Conservation (phyloP, 768 basidiomycete species). For the Rhizopogon vinicolor region DNA sequence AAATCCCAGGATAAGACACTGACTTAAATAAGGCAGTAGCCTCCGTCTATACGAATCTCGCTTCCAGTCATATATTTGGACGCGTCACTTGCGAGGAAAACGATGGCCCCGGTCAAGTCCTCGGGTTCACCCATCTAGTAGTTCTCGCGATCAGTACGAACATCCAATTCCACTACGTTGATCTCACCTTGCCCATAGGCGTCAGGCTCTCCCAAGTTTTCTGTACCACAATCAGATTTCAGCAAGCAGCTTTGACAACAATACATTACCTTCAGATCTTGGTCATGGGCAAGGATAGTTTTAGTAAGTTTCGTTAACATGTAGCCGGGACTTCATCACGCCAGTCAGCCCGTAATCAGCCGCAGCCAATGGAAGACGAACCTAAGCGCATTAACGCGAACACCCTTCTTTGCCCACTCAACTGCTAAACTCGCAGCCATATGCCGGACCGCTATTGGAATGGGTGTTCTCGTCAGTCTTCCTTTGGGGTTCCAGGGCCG, state of each 20-base stretch:
- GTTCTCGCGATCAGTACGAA: constrained; percentile 8
- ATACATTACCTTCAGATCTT: constrained; percentile 63
- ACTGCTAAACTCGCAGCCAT: constrained; percentile 92
- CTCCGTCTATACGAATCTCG: constrained; percentile 84
- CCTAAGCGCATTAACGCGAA: constrained; percentile 84
- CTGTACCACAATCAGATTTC: constrained; percentile 31
- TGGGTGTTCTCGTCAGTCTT: constrained; percentile 4
- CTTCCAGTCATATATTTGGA: constrained; percentile 87
- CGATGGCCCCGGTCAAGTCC: constrained; percentile 85
- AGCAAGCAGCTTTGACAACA: not conserved
- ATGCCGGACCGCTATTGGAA: constrained; percentile 74
- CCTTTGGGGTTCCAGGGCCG: not conserved
- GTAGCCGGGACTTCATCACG: constrained; percentile 72
- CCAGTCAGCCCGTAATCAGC: not conserved
- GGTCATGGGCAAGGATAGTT: constrained; percentile 72
- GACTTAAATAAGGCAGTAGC: constrained; percentile 66
- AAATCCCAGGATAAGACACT: not conserved
- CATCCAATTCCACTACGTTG: not conserved
- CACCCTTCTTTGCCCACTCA: constrained; percentile 90
- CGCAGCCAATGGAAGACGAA: constrained; percentile 18
- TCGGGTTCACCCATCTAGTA: constrained; percentile 85
- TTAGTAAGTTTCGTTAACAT: constrained; percentile 89
- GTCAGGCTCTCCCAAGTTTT: constrained; percentile 82
- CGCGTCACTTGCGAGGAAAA: constrained; percentile 88
- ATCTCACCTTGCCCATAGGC: constrained; percentile 75